Evolutionary conservation across 2,329 filamentous ascomycete species (phyloP), one percentile per base, ranked within the genome.

Genomic region (Aureobasidium sp.): DNA sequence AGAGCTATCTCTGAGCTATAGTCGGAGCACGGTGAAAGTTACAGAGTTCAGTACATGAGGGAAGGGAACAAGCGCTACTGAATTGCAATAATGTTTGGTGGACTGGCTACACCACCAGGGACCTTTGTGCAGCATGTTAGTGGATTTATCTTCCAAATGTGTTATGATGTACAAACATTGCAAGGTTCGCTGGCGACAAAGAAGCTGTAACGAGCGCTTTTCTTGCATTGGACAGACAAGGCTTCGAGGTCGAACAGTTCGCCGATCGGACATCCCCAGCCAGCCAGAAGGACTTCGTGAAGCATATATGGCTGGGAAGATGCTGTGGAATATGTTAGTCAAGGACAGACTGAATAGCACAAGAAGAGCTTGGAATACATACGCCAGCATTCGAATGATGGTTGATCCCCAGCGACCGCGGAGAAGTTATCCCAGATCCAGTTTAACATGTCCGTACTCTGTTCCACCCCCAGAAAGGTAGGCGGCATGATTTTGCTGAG

Each of bases 261-360:
- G 27, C 79, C 79, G 66, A 82, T 79, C 15, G 79, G 79, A 66
- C 77, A 78, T 0, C 79, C 79, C 78, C 78, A 81, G 0, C 79
- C 78, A 0, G 74, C 74, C 5, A 82, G 71, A 66, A 81, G 73
- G 0, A 80, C 75, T 69, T 81, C 78, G 67, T 82, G 79, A 53
- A 76, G 64, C 34, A 65, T 62, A 53, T 67, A 75, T 6, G 71
- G 69, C 63, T 73, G 70, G 65, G 73, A 71, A 27, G 71, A 70
- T 26, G 73, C 66, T 68, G 55, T 20, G 20, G 17, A 6, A 46
- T 7, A 17, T 32, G 15, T 63, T 3, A 51, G 44, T 17, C 13
- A 37, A 32, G 20, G 13, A 32, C 10, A 39, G 34, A 17, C 2
- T 12, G 24, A 26, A 9, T n/a, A 13, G 3, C 34, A 12, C 7